Evolutionary conservation across 1,284 basidiomycete genomes (phyloP).

Genomic region (Pseudozyma sp.): DNA sequence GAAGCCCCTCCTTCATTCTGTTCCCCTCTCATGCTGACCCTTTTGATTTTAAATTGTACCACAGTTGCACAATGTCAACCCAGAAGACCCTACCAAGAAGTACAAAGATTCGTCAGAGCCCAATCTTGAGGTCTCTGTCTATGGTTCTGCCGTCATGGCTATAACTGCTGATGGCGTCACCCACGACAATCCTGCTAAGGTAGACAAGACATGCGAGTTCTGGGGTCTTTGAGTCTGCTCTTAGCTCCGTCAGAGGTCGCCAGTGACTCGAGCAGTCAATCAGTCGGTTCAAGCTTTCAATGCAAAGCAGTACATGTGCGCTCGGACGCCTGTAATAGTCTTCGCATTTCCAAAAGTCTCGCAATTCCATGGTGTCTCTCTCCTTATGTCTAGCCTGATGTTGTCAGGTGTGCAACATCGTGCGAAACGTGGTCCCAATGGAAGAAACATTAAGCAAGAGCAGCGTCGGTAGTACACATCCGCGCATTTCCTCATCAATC

Average conservation of each 20-base stretch:
- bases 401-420: too few relatives aligned
- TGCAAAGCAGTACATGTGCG: neutral
- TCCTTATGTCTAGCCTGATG: too few relatives aligned
- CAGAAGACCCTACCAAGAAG: constrained; percentile 15
- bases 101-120: constrained; percentile 5
- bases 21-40: neutral
- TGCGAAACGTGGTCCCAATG: too few relatives aligned
- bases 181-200: constrained; percentile 23
- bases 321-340: too few relatives aligned
- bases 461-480: too few relatives aligned
- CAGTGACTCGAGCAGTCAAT: too few relatives aligned
- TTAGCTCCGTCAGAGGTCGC: neutral
- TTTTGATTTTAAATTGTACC: neutral
- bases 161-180: constrained; percentile 23
- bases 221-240: constrained; percentile 14
- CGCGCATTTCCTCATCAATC: too few relatives aligned
- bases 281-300: too few relatives aligned
- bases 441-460: too few relatives aligned
- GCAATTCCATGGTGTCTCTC: too few relatives aligned
- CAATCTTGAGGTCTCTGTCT: constrained; percentile 23
- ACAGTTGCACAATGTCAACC: constrained; percentile 11
- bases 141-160: constrained; percentile 21
- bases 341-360: too few relatives aligned
- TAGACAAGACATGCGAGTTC: constrained; percentile 16
- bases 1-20: too few relatives aligned